Evolutionary conservation across 805 yeast genomes (phyloP).

Genomic region (Hyphopichia homilentoma): DNA sequence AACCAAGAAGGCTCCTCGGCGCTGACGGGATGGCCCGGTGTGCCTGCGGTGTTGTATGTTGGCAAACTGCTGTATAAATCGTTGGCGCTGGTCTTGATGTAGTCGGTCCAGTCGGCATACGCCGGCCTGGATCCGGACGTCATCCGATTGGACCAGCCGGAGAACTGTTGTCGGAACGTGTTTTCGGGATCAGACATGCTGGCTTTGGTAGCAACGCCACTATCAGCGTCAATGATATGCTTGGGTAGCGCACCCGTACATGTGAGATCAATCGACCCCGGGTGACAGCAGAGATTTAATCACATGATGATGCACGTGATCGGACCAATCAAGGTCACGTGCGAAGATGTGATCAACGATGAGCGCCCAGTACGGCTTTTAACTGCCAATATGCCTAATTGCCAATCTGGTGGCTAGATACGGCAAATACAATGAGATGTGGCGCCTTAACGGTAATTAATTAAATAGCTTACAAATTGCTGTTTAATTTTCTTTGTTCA

Average conservation of each 20-base stretch:
- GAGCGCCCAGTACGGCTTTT: no score
- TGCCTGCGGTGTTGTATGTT: conserved; percentile 39
- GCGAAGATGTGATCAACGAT: conserved; percentile 1
- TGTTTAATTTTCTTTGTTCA: no score
- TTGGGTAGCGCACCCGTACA: no score
- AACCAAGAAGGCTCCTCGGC: conserved; percentile 75
- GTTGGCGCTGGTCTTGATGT: conserved; percentile 41
- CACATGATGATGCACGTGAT: no score
- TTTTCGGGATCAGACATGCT: conserved; percentile 29
- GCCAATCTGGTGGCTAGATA: no score
- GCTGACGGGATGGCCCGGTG: conserved; percentile 29
- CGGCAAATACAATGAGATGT: no score
- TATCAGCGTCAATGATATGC: no score
- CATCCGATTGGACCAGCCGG: conserved; percentile 20
- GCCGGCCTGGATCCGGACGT: conserved; percentile 20
- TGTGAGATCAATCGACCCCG: no score
- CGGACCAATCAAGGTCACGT: neutral
- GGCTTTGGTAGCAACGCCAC: neutral
- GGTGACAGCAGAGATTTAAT: no score
- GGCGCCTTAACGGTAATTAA: no score
- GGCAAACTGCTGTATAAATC: conserved; percentile 68
- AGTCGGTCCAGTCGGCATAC: conserved; percentile 42
- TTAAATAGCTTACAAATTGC: no score
- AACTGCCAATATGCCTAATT: no score
- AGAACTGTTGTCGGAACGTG: conserved; percentile 30